phyloP scores from a whole-genome alignment of 805 yeast species.

The Kodamaea laetipori region DNA sequence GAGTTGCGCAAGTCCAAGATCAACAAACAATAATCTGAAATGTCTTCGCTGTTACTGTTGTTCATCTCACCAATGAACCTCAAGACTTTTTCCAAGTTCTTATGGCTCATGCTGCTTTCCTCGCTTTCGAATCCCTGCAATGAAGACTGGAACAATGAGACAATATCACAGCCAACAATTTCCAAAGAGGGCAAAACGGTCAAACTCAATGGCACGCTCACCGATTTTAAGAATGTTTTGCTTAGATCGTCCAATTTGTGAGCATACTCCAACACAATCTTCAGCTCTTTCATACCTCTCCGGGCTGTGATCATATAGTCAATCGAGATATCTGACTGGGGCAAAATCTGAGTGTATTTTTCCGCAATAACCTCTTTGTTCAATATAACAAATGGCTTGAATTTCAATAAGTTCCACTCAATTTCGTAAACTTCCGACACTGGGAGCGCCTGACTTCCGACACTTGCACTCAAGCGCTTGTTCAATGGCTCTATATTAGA shows the following conservation, averaged over 20 bases:
- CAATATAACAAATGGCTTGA: conserved; percentile 56
- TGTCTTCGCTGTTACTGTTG: conserved; percentile 23
- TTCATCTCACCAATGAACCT: conserved; percentile 28
- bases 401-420: conserved; percentile 64
- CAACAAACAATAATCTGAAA: conserved; percentile 60
- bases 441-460: conserved; percentile 40
- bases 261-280: conserved; percentile 64
- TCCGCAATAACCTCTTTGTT: conserved; percentile 46
- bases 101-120: conserved; percentile 4
- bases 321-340: conserved; percentile 45
- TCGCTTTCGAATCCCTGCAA: conserved; percentile 20
- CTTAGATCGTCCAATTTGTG: conserved; percentile 27
- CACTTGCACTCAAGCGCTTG: conserved; percentile 44
- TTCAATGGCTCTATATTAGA: conserved; percentile 69
- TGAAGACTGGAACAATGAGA: conserved; percentile 50
- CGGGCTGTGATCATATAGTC: conserved; percentile 68
- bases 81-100: conserved; percentile 32
- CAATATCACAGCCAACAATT: conserved; percentile 71
- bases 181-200: conserved; percentile 76
- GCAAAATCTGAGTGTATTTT: conserved; percentile 40
- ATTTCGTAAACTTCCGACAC: conserved; percentile 71
- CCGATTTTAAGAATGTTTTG: conserved; percentile 47
- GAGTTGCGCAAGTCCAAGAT: conserved; percentile 79
- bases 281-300: conserved; percentile 68
- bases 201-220: conserved; percentile 68